Evolutionary conservation across 2,329 filamentous ascomycete genomes (phyloP), one percentile per base, ranked within the genome.

Genomic region (Aspergillus cejpii): DNA sequence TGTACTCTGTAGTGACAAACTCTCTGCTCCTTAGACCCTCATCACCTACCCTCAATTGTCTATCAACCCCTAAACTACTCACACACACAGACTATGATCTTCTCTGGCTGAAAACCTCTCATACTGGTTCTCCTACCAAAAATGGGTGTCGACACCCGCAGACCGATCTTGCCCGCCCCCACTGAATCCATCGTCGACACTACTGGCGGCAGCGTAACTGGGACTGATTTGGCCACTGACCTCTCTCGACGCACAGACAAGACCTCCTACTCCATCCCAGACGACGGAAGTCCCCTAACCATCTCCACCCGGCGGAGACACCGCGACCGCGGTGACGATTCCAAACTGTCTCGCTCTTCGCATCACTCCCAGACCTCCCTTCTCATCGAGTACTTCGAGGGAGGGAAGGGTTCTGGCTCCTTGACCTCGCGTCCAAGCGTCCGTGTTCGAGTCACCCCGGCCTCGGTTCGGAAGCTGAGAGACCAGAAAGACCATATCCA

Each of bases 351-450:
- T 68, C 75, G 67, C 64, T 67, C 72, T 61, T 62, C 69, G 61
- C 67, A 78, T 36, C 68, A 79, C 57, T 94, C 87, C 37, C 89
- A 94, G 71, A 94, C 90, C 28, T 94, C 87, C 45, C 76, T 96
- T 54, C 75, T 96, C 58, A 96, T 96, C 60, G 90, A 96, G 70
- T 95, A 94, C 68, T 96, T 94, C 61, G 90, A 95, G 70, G 86
- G 82, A 55, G 81, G 83, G 51, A 90, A 78, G 45, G 75, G 58
- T 41, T 74, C 57, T 74, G 74, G 56, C 45, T 57, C 60, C 59
- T 71, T 74, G 26, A 78, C 81, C 56, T 83, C 85, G 57, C 83
- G 85, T 56, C 89, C 90, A 10, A 94, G 88, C 64, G 87, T 96
- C 43, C 74, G 84, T 56, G 84, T 87, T 43, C 79, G 83, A 55